phyloP scores from a whole-genome alignment of 2,329 filamentous ascomycete species.

The Ophioceras dolichostomum region DNA sequence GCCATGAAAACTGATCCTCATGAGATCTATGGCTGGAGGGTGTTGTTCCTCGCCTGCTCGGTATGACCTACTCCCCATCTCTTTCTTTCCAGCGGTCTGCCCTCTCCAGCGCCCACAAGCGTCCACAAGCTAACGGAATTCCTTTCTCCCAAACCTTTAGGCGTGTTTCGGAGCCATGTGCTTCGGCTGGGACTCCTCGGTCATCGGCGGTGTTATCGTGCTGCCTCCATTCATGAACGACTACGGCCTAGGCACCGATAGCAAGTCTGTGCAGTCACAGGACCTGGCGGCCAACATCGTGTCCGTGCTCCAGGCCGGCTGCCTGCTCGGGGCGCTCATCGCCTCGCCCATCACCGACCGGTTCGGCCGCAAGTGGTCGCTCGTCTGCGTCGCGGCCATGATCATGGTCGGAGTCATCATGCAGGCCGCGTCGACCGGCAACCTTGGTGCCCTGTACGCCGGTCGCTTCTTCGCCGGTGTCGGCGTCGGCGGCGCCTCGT shows the following conservation, averaged over 20 bases:
- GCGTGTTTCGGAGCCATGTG: slow-evolving; percentile 13
- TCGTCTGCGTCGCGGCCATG: slow-evolving; percentile 7
- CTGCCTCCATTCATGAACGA: slow-evolving; percentile 10
- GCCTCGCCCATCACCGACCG: slow-evolving; percentile 15
- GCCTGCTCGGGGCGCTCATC: slow-evolving; percentile 11
- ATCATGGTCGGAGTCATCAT: slow-evolving; percentile 17
- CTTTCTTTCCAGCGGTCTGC: background rate
- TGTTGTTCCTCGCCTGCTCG: slow-evolving; percentile 49
- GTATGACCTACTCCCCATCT: too few species aligned
- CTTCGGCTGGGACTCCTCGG: slow-evolving; percentile 15
- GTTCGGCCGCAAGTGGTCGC: slow-evolving; percentile 17
- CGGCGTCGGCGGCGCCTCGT: slow-evolving; percentile 35
- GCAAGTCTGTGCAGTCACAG: background rate
- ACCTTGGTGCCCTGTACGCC: slow-evolving; percentile 15
- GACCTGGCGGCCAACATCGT: slow-evolving; percentile 13
- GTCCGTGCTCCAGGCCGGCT: slow-evolving; percentile 13
- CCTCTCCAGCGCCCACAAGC: too few species aligned
- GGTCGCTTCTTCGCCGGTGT: slow-evolving; percentile 39
- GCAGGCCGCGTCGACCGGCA: slow-evolving; percentile 18
- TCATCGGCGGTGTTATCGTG: slow-evolving; percentile 15
- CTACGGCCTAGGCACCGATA: slow-evolving; percentile 1
- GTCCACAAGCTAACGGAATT: too few species aligned
- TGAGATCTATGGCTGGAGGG: slow-evolving; percentile 58
- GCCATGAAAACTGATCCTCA: slow-evolving; percentile 53
- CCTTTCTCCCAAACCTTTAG: background rate